A percentile compares a stretch with the other conserved stretches of the same genome.
Evolutionary conservation across 2,329 filamentous ascomycete genomes (phyloP).

Genomic region (Fusarium sp.): DNA sequence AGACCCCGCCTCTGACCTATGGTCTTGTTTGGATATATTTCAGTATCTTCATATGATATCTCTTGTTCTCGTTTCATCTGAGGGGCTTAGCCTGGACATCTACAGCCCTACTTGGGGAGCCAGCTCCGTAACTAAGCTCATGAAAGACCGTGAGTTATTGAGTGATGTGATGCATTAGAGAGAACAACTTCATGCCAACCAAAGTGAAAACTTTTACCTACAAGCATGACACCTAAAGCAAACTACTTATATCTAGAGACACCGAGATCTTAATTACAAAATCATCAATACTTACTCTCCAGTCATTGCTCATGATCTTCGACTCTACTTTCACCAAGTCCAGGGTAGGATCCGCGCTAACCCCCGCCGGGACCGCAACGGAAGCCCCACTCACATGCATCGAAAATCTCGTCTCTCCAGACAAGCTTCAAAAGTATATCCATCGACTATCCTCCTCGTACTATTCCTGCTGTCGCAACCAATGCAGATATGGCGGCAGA

Average conservation of each 20-base stretch:
- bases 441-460: conserved; percentile 10
- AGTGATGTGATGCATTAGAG: background rate
- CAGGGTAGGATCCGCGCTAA: conserved; percentile 23
- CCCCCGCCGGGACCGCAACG: conserved; percentile 35
- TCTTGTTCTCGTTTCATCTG: too few relatives aligned
- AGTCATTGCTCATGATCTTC: background rate
- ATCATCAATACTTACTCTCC: background rate
- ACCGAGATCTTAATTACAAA: background rate
- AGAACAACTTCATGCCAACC: background rate
- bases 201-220: background rate
- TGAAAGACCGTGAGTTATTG: background rate
- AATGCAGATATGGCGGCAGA: conserved; percentile 49
- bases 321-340: background rate
- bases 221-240: background rate
- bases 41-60: background rate
- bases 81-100: too few relatives aligned
- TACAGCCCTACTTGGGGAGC: too few relatives aligned
- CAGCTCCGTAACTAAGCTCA: background rate
- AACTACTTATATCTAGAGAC: background rate
- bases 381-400: conserved; percentile 36
- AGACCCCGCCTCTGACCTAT: background rate
- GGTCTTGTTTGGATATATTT: background rate
- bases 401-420: conserved; percentile 35
- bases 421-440: conserved; percentile 21
- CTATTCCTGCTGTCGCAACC: conserved; percentile 29